These are phyloP conservation scores for Sugiyamaella novakii DNA, from an alignment of 1,139 yeast species.

Conservation along the genomic window DNA sequence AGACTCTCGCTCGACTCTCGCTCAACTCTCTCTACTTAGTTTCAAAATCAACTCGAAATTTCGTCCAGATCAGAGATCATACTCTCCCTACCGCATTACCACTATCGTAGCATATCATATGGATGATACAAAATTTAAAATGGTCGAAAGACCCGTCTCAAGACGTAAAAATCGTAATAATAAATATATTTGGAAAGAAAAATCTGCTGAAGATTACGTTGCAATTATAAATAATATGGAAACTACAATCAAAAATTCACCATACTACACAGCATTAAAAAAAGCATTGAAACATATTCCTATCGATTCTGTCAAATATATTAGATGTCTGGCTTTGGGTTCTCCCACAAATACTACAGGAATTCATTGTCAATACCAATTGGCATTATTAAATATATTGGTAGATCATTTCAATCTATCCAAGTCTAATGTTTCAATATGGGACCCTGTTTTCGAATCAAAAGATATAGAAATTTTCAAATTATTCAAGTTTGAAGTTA, in stretches of 20 bases:
- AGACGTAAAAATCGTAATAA: conserved; percentile 23
- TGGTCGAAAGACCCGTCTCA: conserved; percentile 7
- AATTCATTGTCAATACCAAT: conserved; percentile 61
- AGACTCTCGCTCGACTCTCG: too few species aligned
- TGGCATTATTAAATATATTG: conserved; percentile 56
- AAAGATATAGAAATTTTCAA: conserved; percentile 46
- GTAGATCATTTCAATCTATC: conserved; percentile 35
- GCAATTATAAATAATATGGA: conserved; percentile 20
- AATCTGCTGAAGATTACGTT: conserved; percentile 32
- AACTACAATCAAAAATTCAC: conserved; percentile 22
- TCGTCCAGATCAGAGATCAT: too few species aligned
- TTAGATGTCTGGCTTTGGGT: conserved; percentile 76
- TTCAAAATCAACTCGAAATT: too few species aligned
- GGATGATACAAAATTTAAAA: conserved; percentile 9
- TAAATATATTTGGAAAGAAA: conserved; percentile 25
- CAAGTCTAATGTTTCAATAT: conserved; percentile 48
- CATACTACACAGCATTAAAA: conserved; percentile 20
- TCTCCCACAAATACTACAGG: conserved; percentile 55
- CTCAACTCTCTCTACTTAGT: too few species aligned
- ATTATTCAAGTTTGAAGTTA: conserved; percentile 37
- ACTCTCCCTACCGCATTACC: too few species aligned
- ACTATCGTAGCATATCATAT: too few species aligned
- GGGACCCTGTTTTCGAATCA: conserved; percentile 63
- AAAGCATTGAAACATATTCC: conserved; percentile 15
- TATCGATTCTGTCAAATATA: conserved; percentile 28